A percentile compares a stretch with the other conserved stretches of the same genome.
phyloP scores from a whole-genome alignment of 2,329 filamentous ascomycete species.

The Periconia sp. region DNA sequence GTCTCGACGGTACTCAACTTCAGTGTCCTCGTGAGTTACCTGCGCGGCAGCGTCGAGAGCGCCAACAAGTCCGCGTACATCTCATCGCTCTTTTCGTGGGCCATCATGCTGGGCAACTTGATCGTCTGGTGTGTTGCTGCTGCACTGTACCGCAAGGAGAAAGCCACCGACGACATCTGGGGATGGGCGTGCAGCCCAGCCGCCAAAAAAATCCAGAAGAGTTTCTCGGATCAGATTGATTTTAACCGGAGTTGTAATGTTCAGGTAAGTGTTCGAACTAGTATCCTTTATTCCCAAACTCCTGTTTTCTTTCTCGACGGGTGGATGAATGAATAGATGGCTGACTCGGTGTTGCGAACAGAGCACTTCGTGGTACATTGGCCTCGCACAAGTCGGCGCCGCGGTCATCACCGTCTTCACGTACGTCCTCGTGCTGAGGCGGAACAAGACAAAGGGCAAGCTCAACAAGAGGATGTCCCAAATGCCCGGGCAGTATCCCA shows the following conservation, averaged over 20 bases:
- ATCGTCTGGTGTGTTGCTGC: constrained; percentile 40
- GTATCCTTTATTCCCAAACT: neutral
- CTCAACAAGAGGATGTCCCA: constrained; percentile 15
- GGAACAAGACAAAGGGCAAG: constrained; percentile 34
- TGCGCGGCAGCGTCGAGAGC: constrained; percentile 26
- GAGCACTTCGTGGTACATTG: constrained; percentile 39
- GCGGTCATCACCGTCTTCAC: constrained; percentile 33
- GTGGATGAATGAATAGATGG: neutral
- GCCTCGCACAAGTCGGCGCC: constrained; percentile 35
- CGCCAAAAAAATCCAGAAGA: constrained; percentile 40
- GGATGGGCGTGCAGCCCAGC: constrained; percentile 44
- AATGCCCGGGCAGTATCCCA: constrained; percentile 9
- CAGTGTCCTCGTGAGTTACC: constrained; percentile 38
- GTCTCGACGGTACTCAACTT: constrained; percentile 38
- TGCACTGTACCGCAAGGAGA: constrained; percentile 39
- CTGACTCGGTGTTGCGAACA: constrained; percentile 14
- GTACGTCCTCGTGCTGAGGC: constrained; percentile 29
- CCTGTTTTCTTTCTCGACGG: neutral
- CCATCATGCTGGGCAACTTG: constrained; percentile 35
- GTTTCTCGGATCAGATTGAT: constrained; percentile 39
- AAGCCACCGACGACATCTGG: constrained; percentile 45
- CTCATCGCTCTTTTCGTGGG: constrained; percentile 30
- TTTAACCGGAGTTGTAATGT: constrained; percentile 41
- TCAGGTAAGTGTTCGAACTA: constrained; percentile 29
- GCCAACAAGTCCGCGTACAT: constrained; percentile 38